Percentiles rank a stretch among this genome's conserved stretches.
phyloP scores from a whole-genome alignment of 1,284 basidiomycete genomes.

The Rhodotorula glutinis region DNA sequence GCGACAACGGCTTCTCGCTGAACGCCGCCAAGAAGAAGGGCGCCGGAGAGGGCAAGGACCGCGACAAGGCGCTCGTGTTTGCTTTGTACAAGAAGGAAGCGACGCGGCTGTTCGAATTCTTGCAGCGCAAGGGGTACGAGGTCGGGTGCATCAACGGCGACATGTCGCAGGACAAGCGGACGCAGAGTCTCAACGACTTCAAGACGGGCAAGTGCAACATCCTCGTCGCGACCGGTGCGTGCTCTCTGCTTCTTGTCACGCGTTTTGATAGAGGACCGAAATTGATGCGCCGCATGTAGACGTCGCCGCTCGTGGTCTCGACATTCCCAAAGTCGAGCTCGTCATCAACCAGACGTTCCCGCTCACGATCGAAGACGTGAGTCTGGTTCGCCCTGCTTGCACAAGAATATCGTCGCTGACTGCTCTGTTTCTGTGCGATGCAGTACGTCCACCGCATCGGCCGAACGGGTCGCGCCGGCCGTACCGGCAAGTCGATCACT shows the following conservation, averaged over 20 bases:
- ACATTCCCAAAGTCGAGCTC: slow-evolving; percentile 91
- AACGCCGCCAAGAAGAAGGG: slow-evolving; percentile 46
- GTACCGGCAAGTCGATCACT: slow-evolving; percentile 86
- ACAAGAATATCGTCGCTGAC: no score
- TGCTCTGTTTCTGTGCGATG: no score
- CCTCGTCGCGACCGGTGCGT: slow-evolving; percentile 73
- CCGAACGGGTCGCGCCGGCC: slow-evolving; percentile 89
- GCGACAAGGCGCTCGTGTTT: slow-evolving; percentile 76
- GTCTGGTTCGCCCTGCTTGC: no score
- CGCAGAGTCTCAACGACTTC: slow-evolving; percentile 84
- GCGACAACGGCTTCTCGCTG: slow-evolving; percentile 41
- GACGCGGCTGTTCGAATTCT: slow-evolving; percentile 76
- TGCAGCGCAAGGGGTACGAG: slow-evolving; percentile 72
- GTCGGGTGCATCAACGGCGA: slow-evolving; percentile 88
- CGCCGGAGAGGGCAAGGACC: slow-evolving; percentile 53
- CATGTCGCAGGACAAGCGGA: slow-evolving; percentile 79
- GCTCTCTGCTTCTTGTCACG: neutral
- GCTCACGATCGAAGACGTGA: slow-evolving; percentile 71
- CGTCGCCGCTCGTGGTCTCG: slow-evolving; percentile 91
- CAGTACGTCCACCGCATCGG: slow-evolving; percentile 98
- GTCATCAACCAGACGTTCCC: slow-evolving; percentile 90
- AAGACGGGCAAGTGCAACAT: slow-evolving; percentile 78
- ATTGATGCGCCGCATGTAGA: slow-evolving; percentile 52
- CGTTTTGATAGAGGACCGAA: no score
- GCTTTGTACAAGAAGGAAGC: slow-evolving; percentile 98